Base-by-base conservation (phyloP, 2,329 filamentous ascomycete genomes). In the Aspergillus carbonarius region DNA sequence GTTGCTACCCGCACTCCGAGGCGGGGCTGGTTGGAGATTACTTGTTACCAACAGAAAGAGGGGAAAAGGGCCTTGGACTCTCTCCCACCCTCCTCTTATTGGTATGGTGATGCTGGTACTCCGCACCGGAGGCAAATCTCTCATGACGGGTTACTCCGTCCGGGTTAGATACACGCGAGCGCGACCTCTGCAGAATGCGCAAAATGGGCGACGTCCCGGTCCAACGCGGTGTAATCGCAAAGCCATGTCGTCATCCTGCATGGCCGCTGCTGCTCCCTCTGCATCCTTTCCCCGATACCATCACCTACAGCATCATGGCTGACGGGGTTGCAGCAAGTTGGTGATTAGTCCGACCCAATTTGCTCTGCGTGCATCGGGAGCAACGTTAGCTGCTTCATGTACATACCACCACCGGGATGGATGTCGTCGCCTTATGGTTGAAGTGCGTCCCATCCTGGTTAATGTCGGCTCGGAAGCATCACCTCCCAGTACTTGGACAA, bases 161-260 rank as follows among this genome's bases (percentile, higher is more conserved):
- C 23, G 15, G 25, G 20, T 39, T 10, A 54, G 35, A 30, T 20
- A 37, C 51, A 42, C 37, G 51, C 25, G 51, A 54, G 39, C 35
- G 40, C 39, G 44, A 60, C 54, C 56, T 57, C 57, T 59, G 60
- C 60, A 61, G 53, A 56, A 44, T 57, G 37, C 46, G 50, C 35
- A 44, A 44, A 59, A 47, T 53, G 50, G 49, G 42, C 30, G 18
- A 44, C 30, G 2, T 32, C 42, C 56, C 53, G 53, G 35, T 42
- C 23, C 35, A 27, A 23, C 34, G 23, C 37, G 27, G 20, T 23
- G 34, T 20, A 37, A 51, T 51, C 15, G 17, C 13, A 5, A 54
- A 54, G 51, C 23, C 34, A 59, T 59, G 49, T 59, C 59, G 59
- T 61, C 59, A 61, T 55, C 35, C n/a, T 54, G 59, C 59, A 61